phyloP scores from a whole-genome alignment of 1,139 yeast species.

The Candida pseudoviswanathii region DNA sequence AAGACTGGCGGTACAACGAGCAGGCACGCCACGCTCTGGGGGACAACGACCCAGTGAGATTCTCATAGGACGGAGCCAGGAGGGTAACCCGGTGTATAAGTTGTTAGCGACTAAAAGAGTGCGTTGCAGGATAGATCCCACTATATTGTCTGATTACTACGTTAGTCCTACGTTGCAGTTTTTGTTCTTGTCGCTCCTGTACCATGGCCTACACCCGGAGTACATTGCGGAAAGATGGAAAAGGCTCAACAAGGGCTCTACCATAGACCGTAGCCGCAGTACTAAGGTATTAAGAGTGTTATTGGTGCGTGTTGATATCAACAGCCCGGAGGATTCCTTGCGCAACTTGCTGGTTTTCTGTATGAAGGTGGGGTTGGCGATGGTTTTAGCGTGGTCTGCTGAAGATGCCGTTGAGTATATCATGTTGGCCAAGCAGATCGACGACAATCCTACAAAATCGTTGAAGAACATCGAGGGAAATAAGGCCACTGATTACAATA shows the following conservation, averaged over 20 bases:
- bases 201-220: constrained; percentile 87
- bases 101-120: constrained; percentile 41
- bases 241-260: constrained; percentile 41
- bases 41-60: constrained; percentile 25
- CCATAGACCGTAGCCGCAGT: constrained; percentile 40
- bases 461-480: constrained; percentile 42
- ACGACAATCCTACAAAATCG: constrained; percentile 30
- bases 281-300: constrained; percentile 60
- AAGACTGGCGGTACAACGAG: constrained; percentile 5
- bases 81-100: constrained; percentile 45
- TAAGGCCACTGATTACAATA: constrained; percentile 45
- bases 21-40: constrained; percentile 12
- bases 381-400: constrained; percentile 78
- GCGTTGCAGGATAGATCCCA: constrained; percentile 39
- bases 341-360: constrained; percentile 72
- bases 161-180: constrained; percentile 68
- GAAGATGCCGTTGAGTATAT: constrained; percentile 87
- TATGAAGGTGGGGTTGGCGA: constrained; percentile 67
- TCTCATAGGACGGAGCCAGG: constrained; percentile 40
- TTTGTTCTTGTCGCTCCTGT: constrained; percentile 73
- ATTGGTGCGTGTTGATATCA: constrained; percentile 77
- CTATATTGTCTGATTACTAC: constrained; percentile 60
- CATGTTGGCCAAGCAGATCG: constrained; percentile 52
- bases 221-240: constrained; percentile 74
- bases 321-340: constrained; percentile 67